Percentiles rank a stretch among this genome's conserved stretches.
These are phyloP conservation scores for Heliamphora pulchella DNA, from an alignment of 179 eudicot genomes.

Conservation along the genomic window DNA sequence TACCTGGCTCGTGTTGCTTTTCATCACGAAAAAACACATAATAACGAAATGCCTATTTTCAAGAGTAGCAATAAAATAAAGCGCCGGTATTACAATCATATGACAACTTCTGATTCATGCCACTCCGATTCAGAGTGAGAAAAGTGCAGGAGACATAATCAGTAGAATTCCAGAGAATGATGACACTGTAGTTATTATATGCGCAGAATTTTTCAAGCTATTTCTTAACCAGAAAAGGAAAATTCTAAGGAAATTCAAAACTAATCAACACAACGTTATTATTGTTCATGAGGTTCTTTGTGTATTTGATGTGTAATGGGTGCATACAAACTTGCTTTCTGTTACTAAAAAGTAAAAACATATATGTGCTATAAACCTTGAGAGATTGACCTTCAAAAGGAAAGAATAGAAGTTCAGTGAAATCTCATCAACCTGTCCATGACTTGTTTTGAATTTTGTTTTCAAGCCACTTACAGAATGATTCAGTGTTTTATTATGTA, in stretches of 20 bases:
- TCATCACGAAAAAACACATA: background rate
- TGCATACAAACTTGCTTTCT: background rate
- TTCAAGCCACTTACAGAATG: background rate
- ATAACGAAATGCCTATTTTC: background rate
- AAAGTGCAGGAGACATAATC: background rate
- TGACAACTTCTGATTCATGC: background rate
- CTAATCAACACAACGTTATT: background rate
- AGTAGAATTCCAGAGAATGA: background rate
- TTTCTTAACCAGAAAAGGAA: background rate
- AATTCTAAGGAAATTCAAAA: background rate
- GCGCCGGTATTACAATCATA: background rate
- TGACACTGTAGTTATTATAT: background rate
- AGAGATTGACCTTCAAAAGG: background rate
- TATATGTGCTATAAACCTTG: background rate
- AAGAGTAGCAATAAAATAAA: background rate
- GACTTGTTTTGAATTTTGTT: background rate
- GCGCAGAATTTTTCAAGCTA: background rate
- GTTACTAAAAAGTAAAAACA: background rate
- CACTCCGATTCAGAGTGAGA: too few species aligned
- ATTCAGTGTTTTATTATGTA: background rate
- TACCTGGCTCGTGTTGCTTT: background rate
- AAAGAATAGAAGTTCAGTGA: background rate
- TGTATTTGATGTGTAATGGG: background rate
- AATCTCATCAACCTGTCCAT: slow-evolving; percentile 1
- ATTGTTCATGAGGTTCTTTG: background rate